A percentile compares a stretch with the other conserved stretches of the same genome.
Evolutionary conservation across 1,284 basidiomycete genomes (phyloP).

Genomic region (Sanguinoderma infundibulare): DNA sequence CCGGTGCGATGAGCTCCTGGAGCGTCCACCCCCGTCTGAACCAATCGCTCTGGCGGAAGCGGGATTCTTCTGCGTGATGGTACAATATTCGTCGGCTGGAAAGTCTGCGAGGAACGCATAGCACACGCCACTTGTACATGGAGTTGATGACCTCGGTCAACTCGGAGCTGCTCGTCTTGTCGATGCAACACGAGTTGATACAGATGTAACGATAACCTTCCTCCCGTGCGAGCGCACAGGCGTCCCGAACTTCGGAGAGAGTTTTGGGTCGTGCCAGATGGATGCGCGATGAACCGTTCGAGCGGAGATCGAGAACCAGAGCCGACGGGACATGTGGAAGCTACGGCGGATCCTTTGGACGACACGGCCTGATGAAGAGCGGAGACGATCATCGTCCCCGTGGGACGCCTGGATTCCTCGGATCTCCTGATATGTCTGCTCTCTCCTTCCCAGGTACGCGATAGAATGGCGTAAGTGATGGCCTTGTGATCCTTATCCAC

Average conservation of each 20-base stretch:
- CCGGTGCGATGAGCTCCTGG: slow-evolving; percentile 1
- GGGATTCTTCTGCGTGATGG: background rate
- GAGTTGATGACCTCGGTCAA: slow-evolving; percentile 2
- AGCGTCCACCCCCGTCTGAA: slow-evolving; percentile 2
- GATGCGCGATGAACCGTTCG: background rate
- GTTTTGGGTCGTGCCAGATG: background rate
- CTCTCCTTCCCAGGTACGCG: too few relatives aligned
- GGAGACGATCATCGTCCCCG: too few relatives aligned
- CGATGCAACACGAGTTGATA: background rate
- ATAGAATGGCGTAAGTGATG: too few relatives aligned
- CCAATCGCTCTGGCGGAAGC: background rate
- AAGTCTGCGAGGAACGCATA: background rate
- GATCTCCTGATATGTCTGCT: too few relatives aligned
- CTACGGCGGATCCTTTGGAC: too few relatives aligned
- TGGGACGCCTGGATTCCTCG: too few relatives aligned
- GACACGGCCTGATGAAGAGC: too few relatives aligned
- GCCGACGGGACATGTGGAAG: too few relatives aligned
- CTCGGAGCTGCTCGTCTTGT: slow-evolving; percentile 3
- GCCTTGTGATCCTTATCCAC: too few relatives aligned
- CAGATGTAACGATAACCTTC: background rate
- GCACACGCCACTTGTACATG: background rate
- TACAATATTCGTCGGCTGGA: background rate
- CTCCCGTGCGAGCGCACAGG: background rate
- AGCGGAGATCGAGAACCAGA: too few relatives aligned
- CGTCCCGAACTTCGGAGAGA: background rate